phyloP scores from a whole-genome alignment of 345 rosid genomes.

The Syzygium jambos region DNA sequence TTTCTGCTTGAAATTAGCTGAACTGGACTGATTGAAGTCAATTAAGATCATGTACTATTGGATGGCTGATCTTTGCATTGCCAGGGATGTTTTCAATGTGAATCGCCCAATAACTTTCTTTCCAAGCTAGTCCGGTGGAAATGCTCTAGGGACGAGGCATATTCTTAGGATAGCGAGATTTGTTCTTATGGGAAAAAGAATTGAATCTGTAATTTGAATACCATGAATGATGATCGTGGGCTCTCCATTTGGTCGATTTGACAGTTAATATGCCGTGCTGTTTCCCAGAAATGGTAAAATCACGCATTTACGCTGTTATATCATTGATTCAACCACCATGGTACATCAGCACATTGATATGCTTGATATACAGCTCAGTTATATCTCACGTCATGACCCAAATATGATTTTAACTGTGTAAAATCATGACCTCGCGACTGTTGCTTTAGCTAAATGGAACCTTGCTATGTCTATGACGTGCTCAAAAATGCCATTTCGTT shows the following conservation, averaged over 20 bases:
- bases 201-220: not conserved
- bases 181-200: not conserved
- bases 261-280: not conserved
- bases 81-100: not conserved
- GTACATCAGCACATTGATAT: not conserved
- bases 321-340: not conserved
- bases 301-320: not conserved
- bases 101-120: not conserved
- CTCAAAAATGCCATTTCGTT: not conserved
- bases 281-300: not conserved
- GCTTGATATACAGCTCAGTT: not conserved
- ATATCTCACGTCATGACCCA: not conserved
- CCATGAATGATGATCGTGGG: not conserved
- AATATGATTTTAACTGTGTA: not conserved
- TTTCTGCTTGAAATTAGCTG: not conserved
- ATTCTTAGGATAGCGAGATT: not conserved
- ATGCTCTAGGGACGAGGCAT: not conserved
- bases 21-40: not conserved
- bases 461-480: not conserved
- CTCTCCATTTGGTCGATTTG: not conserved
- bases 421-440: not conserved
- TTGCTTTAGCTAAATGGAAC: not conserved
- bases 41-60: not conserved
- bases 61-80: not conserved
- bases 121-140: not conserved